Conservation (phyloP, 2,329 filamentous ascomycete genomes). For the Reticulascus tulasneorum region DNA sequence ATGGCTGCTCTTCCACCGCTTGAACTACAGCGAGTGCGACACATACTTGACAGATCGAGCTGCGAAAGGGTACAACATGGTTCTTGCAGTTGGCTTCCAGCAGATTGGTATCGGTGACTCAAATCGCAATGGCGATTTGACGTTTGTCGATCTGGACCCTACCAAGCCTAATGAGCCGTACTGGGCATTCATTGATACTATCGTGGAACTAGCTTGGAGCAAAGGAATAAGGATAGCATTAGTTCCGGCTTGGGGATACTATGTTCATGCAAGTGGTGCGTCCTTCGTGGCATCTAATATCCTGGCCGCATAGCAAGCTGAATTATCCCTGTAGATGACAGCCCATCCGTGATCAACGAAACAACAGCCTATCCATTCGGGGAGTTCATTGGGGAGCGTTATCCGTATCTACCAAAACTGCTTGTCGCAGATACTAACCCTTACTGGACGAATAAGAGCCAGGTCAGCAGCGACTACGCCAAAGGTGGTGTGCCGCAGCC, state of each 20-base stretch:
- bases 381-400: conserved; percentile 17
- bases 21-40: background rate
- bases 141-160: conserved; percentile 9
- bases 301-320: conserved; percentile 1
- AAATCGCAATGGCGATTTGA: conserved; percentile 10
- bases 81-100: conserved; percentile 14
- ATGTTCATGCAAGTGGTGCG: background rate
- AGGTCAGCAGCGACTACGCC: conserved; percentile 15
- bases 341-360: conserved; percentile 11
- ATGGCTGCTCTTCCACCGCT: conserved; percentile 4
- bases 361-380: conserved; percentile 18
- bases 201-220: conserved; percentile 12
- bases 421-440: conserved; percentile 19
- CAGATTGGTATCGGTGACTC: conserved; percentile 4
- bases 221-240: conserved; percentile 13
- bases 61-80: conserved; percentile 1
- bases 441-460: conserved; percentile 17
- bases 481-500: conserved; percentile 15
- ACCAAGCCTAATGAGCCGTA: conserved; percentile 11
- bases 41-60: conserved; percentile 1
- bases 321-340: no score
- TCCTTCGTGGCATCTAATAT: background rate
- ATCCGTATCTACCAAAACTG: conserved; percentile 19
- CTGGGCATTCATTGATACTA: conserved; percentile 7
- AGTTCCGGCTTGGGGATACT: conserved; percentile 11